Evolutionary conservation across 805 yeast species (phyloP), one percentile per base, ranked within the genome.

Genomic region (Yueomyces sp.): DNA sequence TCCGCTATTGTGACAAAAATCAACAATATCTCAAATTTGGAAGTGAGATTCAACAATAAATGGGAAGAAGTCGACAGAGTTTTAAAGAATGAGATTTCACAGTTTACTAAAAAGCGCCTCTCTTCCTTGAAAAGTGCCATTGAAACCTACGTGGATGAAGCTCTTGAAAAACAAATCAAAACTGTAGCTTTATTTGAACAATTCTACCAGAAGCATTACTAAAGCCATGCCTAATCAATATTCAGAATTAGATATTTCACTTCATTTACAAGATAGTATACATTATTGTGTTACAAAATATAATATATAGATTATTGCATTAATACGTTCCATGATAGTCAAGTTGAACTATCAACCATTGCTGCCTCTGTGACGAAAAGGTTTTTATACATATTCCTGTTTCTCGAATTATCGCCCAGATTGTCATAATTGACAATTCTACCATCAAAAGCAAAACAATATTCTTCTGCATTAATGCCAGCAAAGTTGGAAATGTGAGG

Each of bases 401-500:
- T 46, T 3, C 42, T 29, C 39, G 50, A 41, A 44, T 66, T 70
- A 11, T 63, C 61, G 36, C 68, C 67, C 41, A 81, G 64, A 26
- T 70, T 68, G 4, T 63, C 64, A 43, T 68, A 64, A 40, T 61
- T 60, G 7, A 77, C 63, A 43, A 69, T 65, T 81, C 79, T 77
- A 31, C 81, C 76, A 56, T 81, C 90, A 55, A 77, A 79, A 1
- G 82, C 87, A 56, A 77, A 69, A 62, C 64, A 65, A 60, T 56
- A 59, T 54, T 66, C 66, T 29, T 49, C 49, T 7, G 64, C 57
- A 39, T 49, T 45, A 28, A 62, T 55, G 9, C 47, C 42, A 19
- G 54, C 47, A 43, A 57, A 53, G 38, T 59, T 52, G 30, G 62
- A 59, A 7, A 61, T 50, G 37, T 57, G 57, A 8, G 77, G 79